phyloP scores from a whole-genome alignment of 2,329 filamentous ascomycete species.

The Monilinia aucupariae region DNA sequence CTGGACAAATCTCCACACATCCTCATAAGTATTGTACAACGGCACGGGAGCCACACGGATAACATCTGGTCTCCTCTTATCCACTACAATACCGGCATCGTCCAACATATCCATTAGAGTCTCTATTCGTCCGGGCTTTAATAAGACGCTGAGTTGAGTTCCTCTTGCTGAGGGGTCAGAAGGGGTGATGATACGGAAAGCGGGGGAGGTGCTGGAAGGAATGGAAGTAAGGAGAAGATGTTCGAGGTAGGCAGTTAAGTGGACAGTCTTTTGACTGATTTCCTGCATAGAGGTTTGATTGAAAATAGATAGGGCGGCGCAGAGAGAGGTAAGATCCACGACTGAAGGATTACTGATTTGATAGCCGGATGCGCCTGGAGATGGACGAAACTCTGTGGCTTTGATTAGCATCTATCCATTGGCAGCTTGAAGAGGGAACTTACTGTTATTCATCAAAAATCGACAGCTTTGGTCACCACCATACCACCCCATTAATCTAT shows the following conservation, averaged over 20 bases:
- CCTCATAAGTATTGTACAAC: slow-evolving; percentile 74
- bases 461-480: slow-evolving; percentile 70
- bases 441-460: slow-evolving; percentile 73
- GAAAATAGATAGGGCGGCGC: slow-evolving; percentile 69
- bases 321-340: slow-evolving; percentile 69
- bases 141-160: slow-evolving; percentile 65
- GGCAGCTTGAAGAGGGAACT: slow-evolving; percentile 25
- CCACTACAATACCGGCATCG: slow-evolving; percentile 65
- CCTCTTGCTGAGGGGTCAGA: slow-evolving; percentile 28
- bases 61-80: slow-evolving; percentile 81
- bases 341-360: slow-evolving; percentile 82
- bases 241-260: slow-evolving; percentile 73
- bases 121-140: slow-evolving; percentile 67
- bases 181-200: slow-evolving; percentile 42
- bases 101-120: slow-evolving; percentile 58
- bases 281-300: slow-evolving; percentile 62
- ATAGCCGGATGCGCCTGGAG: slow-evolving; percentile 71
- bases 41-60: slow-evolving; percentile 79
- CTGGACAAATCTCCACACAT: slow-evolving; percentile 57
- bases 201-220: slow-evolving; percentile 16
- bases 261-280: slow-evolving; percentile 64
- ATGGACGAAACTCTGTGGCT: slow-evolving; percentile 59
- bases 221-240: slow-evolving; percentile 49
- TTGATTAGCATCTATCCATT: slow-evolving; percentile 20
- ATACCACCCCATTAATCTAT: slow-evolving; percentile 79